Conservation (phyloP, 2,329 filamentous ascomycete genomes). For the Hortaea werneckii region DNA sequence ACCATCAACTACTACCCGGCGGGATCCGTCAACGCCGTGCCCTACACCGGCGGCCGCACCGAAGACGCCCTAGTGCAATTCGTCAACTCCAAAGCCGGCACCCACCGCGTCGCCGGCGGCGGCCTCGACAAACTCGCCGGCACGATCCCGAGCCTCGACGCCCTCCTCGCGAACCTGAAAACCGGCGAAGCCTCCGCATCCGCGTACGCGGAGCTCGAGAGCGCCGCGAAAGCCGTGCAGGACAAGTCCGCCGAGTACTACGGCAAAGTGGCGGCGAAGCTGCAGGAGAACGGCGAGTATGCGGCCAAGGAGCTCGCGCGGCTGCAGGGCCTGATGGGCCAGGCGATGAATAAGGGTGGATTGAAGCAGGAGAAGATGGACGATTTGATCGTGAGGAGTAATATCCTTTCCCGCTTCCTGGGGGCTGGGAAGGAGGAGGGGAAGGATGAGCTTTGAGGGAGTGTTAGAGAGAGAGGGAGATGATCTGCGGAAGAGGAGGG, state of each 20-base stretch:
- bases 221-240: constrained; percentile 56
- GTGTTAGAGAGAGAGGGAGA: background rate
- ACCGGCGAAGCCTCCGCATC: constrained; percentile 46
- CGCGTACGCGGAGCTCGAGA: constrained; percentile 61
- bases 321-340: constrained; percentile 61
- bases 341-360: constrained; percentile 76
- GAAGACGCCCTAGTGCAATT: constrained; percentile 70
- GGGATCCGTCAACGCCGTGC: constrained; percentile 60
- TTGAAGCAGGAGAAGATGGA: constrained; percentile 79
- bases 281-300: constrained; percentile 65
- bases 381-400: constrained; percentile 75
- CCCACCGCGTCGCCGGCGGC: constrained; percentile 72
- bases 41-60: constrained; percentile 65
- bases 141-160: constrained; percentile 69
- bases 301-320: constrained; percentile 77
- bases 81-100: constrained; percentile 82
- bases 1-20: constrained; percentile 97
- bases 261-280: constrained; percentile 79
- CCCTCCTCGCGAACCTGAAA: constrained; percentile 60
- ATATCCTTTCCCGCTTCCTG: constrained; percentile 73
- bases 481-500: too few species aligned
- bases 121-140: constrained; percentile 69
- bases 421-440: constrained; percentile 15
- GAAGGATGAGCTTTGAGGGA: constrained; percentile 26
- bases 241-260: constrained; percentile 86